phyloP scores from a whole-genome alignment of 306 rosid species.

The Arachis hypogaea region DNA sequence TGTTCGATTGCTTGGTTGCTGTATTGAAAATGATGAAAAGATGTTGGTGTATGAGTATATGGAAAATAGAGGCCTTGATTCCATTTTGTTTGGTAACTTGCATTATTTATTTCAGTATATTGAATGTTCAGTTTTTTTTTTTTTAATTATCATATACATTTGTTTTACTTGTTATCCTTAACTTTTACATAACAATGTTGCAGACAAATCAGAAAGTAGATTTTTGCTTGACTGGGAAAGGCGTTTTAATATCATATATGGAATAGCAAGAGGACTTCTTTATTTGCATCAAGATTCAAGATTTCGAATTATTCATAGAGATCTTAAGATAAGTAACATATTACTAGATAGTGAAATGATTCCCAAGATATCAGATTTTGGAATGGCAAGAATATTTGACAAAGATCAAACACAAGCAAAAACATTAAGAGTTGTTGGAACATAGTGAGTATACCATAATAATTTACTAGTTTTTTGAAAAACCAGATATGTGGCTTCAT shows the following conservation, averaged over 20 bases:
- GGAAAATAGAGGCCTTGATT: constrained; percentile 75
- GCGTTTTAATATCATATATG: constrained; percentile 66
- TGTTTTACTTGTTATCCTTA: constrained; percentile 1
- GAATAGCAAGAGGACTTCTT: constrained; percentile 77
- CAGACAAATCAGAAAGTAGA: constrained; percentile 46
- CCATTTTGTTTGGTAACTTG: constrained; percentile 62
- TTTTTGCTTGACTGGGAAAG: constrained; percentile 51
- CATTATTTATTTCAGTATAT: background rate
- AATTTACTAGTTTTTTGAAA: background rate
- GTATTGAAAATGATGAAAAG: constrained; percentile 62
- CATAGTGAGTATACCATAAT: constrained; percentile 61
- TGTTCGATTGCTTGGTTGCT: constrained; percentile 69
- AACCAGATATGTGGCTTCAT: background rate
- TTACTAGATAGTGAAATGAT: constrained; percentile 65
- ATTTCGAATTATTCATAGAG: constrained; percentile 78
- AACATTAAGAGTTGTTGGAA: constrained; percentile 75
- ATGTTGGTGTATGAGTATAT: constrained; percentile 73
- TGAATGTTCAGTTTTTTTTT: too few species aligned
- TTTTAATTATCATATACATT: background rate
- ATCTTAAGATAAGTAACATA: constrained; percentile 76
- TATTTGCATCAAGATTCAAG: constrained; percentile 83
- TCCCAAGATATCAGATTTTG: constrained; percentile 83
- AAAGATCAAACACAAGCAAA: constrained; percentile 64
- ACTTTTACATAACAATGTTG: constrained; percentile 5
- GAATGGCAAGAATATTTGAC: constrained; percentile 76